Base-by-base conservation (phyloP, 345 rosid species). In the Noccaea bulbosa region DNA sequence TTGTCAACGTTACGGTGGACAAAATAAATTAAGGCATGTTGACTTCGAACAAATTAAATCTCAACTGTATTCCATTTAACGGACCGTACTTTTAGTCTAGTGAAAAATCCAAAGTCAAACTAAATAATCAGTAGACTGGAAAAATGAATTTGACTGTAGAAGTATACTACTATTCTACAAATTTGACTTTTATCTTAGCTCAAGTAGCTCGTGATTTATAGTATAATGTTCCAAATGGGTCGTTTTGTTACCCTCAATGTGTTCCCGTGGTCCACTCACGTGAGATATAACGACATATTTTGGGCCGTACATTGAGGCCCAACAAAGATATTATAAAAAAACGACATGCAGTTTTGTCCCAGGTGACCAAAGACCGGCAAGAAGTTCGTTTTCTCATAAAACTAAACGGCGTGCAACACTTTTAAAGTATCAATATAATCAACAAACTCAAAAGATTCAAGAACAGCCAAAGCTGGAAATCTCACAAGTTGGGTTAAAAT, bases 31-130 rank as follows among this genome's bases (percentile, higher is more conserved):
- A 30, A 49, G 0, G n/a, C 6, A 12, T 8, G 3, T 72, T 45
- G 76, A 63, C 70, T 72, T 53, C 14, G 9, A 9, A 14, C 55
- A 4, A 41, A 22, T 56, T n/a, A 34, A 46, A 24, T 38, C 24
- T 35, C 24, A 35, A 46, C 27, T 24, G 15, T 57, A 15, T 8
- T 68, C 8, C 12, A 52, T 11, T 51, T 48, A 65, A 38, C 38
- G n/a, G 39, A 9, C 15, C n/a, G 17, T 32, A 11, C 8, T 38
- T 38, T 44, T 44, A 34, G 10, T n/a, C 11, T 45, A 56, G 11
- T n/a, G 47, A 27, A 32, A 17, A 33, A 34, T 7, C 27, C 56
- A 47, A 35, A 22, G 6, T 69, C 49, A 57, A 58, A n/a, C 65
- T 15, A 12, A 43, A 20, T n/a, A 17, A 11, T 45, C 12, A 14